Conservation (phyloP, 148 eudicot genomes). For the Chenopodium album region DNA sequence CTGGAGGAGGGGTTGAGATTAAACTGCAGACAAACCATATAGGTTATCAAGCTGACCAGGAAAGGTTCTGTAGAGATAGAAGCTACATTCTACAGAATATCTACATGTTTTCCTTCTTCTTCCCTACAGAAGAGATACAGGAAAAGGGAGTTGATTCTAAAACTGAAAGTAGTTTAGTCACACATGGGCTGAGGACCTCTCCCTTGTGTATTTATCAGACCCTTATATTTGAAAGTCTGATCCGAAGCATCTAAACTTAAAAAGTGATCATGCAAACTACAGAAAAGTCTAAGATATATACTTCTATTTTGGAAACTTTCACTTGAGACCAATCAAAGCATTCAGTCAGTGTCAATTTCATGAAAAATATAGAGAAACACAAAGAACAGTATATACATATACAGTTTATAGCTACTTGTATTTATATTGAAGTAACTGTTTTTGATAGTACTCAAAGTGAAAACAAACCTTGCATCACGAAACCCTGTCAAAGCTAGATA, state of each 20-base stretch:
- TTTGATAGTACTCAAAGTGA: background rate
- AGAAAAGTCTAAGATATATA: background rate
- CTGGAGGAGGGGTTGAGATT: conserved; percentile 96
- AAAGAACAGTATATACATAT: background rate
- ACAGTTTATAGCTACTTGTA: background rate
- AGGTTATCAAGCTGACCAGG: conserved; percentile 8
- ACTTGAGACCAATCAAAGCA: background rate
- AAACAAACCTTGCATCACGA: conserved; percentile 89
- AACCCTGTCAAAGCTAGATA: conserved; percentile 97
- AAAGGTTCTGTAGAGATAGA: background rate
- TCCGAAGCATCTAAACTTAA: background rate
- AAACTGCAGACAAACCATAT: conserved; percentile 47
- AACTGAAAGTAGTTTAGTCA: background rate
- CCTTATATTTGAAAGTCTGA: background rate
- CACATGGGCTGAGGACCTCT: background rate
- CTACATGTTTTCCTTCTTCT: background rate
- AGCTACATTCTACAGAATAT: background rate
- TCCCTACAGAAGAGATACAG: background rate
- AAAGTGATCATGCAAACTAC: background rate
- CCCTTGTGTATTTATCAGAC: background rate
- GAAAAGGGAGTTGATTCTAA: background rate
- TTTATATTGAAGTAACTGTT: background rate
- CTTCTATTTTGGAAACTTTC: background rate
- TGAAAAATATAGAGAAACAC: background rate
- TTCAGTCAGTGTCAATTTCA: background rate